Evolutionary conservation across 179 eudicot genomes (phyloP).

Genomic region (Heliamphora pulchella): DNA sequence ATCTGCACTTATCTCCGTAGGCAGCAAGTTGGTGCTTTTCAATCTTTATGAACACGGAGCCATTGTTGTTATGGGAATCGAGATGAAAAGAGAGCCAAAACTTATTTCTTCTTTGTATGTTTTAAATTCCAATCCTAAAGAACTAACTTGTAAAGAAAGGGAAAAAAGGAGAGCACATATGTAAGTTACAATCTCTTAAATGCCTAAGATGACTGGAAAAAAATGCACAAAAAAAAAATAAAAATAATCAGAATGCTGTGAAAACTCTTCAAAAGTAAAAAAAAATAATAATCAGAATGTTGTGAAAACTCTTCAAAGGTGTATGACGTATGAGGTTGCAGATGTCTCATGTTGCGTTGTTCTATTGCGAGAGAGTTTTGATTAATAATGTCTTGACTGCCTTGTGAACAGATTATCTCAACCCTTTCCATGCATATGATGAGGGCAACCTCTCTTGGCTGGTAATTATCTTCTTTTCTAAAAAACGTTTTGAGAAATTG

Average conservation of each 20-base stretch:
- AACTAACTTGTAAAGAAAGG: not conserved
- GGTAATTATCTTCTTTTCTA: conserved; percentile 34
- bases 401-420: conserved; percentile 72
- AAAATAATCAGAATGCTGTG: not conserved
- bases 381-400: conserved; percentile 16
- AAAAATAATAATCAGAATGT: not conserved
- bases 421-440: conserved; percentile 97
- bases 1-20: not conserved
- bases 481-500: not conserved
- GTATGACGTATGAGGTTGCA: not conserved
- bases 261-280: not conserved
- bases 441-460: conserved; percentile 99
- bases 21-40: not conserved
- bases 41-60: not conserved
- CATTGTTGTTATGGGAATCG: not conserved
- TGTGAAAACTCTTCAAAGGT: not conserved
- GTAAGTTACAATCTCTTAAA: not conserved
- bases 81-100: not conserved
- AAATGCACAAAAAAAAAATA: not conserved
- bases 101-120: not conserved
- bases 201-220: not conserved
- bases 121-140: not conserved
- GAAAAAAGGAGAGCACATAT: not conserved
- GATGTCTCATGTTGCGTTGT: not conserved
- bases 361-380: not conserved